Conservation (phyloP, 495 filamentous ascomycete genomes). For the Sordaria brevicollis region DNA sequence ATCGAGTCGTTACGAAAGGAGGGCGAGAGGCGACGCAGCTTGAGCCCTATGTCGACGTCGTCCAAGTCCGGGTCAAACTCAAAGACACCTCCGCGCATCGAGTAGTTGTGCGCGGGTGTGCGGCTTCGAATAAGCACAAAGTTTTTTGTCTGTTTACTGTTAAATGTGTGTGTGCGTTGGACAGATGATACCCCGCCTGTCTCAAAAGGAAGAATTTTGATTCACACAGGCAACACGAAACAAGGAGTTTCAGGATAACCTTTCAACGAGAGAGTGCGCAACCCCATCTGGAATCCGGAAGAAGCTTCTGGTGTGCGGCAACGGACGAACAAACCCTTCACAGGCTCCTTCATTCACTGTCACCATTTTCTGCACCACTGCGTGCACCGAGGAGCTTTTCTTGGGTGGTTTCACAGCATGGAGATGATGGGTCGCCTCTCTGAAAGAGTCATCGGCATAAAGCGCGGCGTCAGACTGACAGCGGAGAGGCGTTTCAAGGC, state of each 20-base stretch:
- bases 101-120: conserved; percentile 9
- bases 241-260: not conserved
- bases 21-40: conserved; percentile 56
- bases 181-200: not conserved
- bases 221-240: not conserved
- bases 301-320: too few relatives aligned
- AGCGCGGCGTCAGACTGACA: not conserved
- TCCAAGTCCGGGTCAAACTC: conserved; percentile 2
- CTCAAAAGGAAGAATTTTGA: not conserved
- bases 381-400: not conserved
- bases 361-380: not conserved
- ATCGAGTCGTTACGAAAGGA: conserved; percentile 76
- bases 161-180: conserved; percentile 1
- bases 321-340: not conserved
- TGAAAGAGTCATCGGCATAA: not conserved
- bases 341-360: not conserved
- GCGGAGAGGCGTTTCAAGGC: not conserved
- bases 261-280: not conserved
- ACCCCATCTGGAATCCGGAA: not conserved
- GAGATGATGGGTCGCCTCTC: not conserved
- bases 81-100: conserved; percentile 25
- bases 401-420: not conserved
- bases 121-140: not conserved
- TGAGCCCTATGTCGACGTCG: conserved; percentile 15
- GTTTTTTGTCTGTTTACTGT: not conserved